phyloP scores from a whole-genome alignment of 2,329 filamentous ascomycete genomes.

The Fusarium sp. region DNA sequence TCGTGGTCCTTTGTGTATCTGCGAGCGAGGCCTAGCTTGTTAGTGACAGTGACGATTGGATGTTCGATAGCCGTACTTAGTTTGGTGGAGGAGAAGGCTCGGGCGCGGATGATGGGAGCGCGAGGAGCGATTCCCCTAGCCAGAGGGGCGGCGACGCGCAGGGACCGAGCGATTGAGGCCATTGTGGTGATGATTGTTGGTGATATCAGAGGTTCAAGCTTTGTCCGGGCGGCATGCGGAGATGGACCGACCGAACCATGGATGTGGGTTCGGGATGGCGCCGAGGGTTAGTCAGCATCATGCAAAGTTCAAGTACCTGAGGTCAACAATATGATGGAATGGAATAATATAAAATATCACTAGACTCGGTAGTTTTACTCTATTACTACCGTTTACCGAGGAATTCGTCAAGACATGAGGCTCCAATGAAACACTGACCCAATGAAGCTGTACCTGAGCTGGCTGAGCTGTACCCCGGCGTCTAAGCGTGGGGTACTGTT shows the following conservation, averaged over 20 bases:
- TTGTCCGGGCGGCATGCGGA: conserved; percentile 34
- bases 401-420: conserved; percentile 5
- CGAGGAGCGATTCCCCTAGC: conserved; percentile 53
- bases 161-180: conserved; percentile 70
- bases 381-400: background rate
- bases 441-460: conserved; percentile 2
- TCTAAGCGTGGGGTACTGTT: conserved; percentile 11
- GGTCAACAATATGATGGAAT: background rate
- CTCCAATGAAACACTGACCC: conserved; percentile 16
- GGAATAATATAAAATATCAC: background rate
- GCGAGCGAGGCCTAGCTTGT: conserved; percentile 69
- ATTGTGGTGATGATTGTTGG: conserved; percentile 53
- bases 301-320: background rate
- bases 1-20: conserved; percentile 98
- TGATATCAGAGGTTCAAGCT: conserved; percentile 38
- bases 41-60: background rate
- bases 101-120: conserved; percentile 56
- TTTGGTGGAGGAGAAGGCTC: conserved; percentile 55
- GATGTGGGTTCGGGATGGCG: conserved; percentile 30
- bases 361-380: background rate
- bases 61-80: conserved; percentile 45
- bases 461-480: background rate
- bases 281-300: conserved; percentile 36
- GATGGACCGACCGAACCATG: conserved; percentile 23
- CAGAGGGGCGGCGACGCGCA: conserved; percentile 62